phyloP scores from a whole-genome alignment of 177 flowering plant species.

The Telopea speciosissima region DNA sequence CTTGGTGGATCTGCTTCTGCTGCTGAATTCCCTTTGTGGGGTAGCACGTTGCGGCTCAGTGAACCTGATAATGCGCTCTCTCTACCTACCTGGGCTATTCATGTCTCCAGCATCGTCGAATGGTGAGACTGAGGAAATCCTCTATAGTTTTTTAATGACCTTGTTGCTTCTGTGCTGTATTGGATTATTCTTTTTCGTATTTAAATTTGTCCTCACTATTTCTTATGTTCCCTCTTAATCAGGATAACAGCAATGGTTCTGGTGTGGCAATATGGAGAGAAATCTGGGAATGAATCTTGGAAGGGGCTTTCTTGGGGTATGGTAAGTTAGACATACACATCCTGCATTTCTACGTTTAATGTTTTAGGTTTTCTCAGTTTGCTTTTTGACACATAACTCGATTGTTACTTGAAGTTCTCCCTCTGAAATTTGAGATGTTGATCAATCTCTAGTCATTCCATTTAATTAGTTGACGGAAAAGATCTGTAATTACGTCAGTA shows the following conservation, averaged over 20 bases:
- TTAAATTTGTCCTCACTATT: neutral
- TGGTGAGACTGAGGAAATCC: slow-evolving; percentile 36
- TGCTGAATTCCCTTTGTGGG: slow-evolving; percentile 29
- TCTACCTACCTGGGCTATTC: slow-evolving; percentile 91
- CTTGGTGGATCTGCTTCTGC: slow-evolving; percentile 35
- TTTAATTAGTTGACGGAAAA: no score
- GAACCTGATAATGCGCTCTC: slow-evolving; percentile 92
- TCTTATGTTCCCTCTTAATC: slow-evolving; percentile 6
- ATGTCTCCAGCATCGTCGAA: slow-evolving; percentile 89
- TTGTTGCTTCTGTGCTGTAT: neutral
- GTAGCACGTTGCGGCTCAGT: slow-evolving; percentile 29
- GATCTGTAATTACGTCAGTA: no score
- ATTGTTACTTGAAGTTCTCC: neutral
- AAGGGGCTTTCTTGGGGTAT: slow-evolving; percentile 98
- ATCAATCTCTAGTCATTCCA: neutral
- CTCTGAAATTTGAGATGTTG: neutral
- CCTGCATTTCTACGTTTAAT: neutral
- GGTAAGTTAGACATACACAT: slow-evolving; percentile 40
- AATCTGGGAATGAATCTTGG: slow-evolving; percentile 78
- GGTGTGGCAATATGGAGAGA: slow-evolving; percentile 95
- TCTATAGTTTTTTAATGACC: neutral
- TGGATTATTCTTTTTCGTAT: neutral
- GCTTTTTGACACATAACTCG: neutral
- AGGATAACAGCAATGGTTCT: slow-evolving; percentile 87
- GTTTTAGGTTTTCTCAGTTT: neutral